phyloP scores from a whole-genome alignment of 2,329 filamentous ascomycete species.

The Sordariomycetes sp. region DNA sequence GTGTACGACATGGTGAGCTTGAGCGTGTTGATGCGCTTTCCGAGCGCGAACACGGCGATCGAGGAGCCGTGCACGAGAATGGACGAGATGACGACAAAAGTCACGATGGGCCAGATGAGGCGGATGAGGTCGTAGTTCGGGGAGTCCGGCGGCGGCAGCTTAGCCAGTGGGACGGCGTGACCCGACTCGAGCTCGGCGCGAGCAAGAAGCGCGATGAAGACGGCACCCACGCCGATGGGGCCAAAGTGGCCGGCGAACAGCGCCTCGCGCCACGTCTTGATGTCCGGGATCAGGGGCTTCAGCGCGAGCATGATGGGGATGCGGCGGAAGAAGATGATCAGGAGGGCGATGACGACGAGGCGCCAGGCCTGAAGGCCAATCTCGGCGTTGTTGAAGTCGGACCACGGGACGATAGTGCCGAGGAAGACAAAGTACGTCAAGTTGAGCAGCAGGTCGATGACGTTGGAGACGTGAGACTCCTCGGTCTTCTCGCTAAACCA shows the following conservation, averaged over 20 bases:
- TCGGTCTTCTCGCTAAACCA: constrained; percentile 99
- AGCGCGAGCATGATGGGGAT: constrained; percentile 88
- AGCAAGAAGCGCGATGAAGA: constrained; percentile 89
- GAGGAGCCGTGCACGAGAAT: constrained; percentile 97
- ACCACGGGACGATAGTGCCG: constrained; percentile 94
- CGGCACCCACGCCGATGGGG: constrained; percentile 91
- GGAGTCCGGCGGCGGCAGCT: constrained; percentile 41
- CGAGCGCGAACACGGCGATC: constrained; percentile 91
- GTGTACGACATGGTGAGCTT: constrained; percentile 96
- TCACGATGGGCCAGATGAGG: constrained; percentile 90
- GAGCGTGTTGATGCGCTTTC: constrained; percentile 95
- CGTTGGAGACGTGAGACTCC: constrained; percentile 97
- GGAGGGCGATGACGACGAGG: constrained; percentile 82
- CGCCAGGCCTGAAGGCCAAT: constrained; percentile 79
- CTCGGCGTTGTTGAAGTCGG: constrained; percentile 66
- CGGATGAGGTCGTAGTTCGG: constrained; percentile 62
- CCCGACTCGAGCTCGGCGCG: constrained; percentile 80
- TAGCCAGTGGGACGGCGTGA: constrained; percentile 60
- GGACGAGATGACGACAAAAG: constrained; percentile 87
- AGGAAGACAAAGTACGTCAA: constrained; percentile 97
- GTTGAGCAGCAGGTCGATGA: constrained; percentile 94
- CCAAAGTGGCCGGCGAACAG: constrained; percentile 96
- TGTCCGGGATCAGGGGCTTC: constrained; percentile 88
- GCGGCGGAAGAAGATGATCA: constrained; percentile 91
- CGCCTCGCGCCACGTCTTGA: constrained; percentile 97